phyloP scores from a whole-genome alignment of 2,329 filamentous ascomycete genomes.

The Westerdykella ornata region DNA sequence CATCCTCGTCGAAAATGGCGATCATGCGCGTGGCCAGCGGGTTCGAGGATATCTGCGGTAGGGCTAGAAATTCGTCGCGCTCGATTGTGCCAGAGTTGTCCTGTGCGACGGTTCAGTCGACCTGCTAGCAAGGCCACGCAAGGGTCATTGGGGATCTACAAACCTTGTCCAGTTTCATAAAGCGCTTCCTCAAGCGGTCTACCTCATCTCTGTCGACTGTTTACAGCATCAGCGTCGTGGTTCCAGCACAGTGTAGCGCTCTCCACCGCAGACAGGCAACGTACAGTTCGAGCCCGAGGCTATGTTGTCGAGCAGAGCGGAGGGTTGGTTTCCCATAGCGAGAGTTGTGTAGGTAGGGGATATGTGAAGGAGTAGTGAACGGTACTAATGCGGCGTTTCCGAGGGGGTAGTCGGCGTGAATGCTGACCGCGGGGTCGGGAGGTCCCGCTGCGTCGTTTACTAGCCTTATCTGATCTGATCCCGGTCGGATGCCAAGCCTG shows the following conservation, averaged over 20 bases:
- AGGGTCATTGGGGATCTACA: constrained; percentile 12
- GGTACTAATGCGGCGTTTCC: constrained; percentile 3
- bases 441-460: constrained; percentile 7
- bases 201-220: constrained; percentile 95
- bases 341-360: constrained; percentile 8
- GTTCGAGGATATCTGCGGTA: constrained; percentile 96
- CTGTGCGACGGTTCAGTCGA: constrained; percentile 43
- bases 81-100: constrained; percentile 98
- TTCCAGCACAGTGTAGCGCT: constrained; percentile 23
- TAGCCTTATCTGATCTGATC: too few species aligned
- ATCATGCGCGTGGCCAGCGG: constrained; percentile 98
- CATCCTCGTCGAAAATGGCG: constrained; percentile 97
- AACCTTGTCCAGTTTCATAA: constrained; percentile 99
- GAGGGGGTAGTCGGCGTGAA: constrained; percentile 2
- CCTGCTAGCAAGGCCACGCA: constrained; percentile 4
- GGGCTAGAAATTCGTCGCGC: constrained; percentile 92
- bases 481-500: too few species aligned
- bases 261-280: constrained; percentile 25
- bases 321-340: constrained; percentile 51
- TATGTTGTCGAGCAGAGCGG: constrained; percentile 82
- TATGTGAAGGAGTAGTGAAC: constrained; percentile 3
- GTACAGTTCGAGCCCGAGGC: constrained; percentile 94
- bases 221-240: constrained; percentile 17
- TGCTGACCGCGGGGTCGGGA: too few species aligned
- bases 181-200: constrained; percentile 88